A percentile compares a stretch with the other conserved stretches of the same genome.
These are phyloP conservation scores for Umbilicaria muhlenbergii DNA, from an alignment of 495 filamentous ascomycete genomes.

Conservation along the genomic window DNA sequence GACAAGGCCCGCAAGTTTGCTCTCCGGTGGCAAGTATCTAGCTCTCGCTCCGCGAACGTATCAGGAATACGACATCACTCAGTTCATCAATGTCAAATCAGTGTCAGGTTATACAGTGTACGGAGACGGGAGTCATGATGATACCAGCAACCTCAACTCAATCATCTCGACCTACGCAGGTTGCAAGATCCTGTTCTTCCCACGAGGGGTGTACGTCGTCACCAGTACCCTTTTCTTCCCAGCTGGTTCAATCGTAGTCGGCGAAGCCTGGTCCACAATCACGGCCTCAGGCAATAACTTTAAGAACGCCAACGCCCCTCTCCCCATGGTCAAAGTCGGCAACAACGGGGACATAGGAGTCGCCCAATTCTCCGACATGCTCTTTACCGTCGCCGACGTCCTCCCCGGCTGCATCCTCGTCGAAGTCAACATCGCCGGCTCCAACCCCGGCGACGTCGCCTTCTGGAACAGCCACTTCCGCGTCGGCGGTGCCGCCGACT, in stretches of 20 bases:
- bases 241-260: constrained; percentile 35
- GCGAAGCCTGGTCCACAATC: constrained; percentile 37
- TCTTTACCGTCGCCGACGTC: constrained; percentile 33
- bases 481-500: constrained; percentile 33
- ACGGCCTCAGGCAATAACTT: constrained; percentile 34
- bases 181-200: constrained; percentile 43
- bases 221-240: constrained; percentile 41
- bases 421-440: constrained; percentile 36
- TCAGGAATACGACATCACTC: constrained; percentile 15
- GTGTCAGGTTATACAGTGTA: constrained; percentile 20
- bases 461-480: constrained; percentile 41
- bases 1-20: constrained; percentile 21
- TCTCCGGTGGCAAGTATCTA: constrained; percentile 30
- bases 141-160: constrained; percentile 32
- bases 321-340: constrained; percentile 43
- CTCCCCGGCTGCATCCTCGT: constrained; percentile 35
- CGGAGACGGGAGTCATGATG: constrained; percentile 28
- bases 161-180: constrained; percentile 31
- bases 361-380: constrained; percentile 42
- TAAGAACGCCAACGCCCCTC: constrained; percentile 30
- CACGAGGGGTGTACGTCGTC: constrained; percentile 43
- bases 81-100: constrained; percentile 35
- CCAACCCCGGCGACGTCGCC: constrained; percentile 35
- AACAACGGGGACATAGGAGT: constrained; percentile 37
- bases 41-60: constrained; percentile 42